phyloP scores from a whole-genome alignment of 305 asterid genomes.

The Rubia balearica region DNA sequence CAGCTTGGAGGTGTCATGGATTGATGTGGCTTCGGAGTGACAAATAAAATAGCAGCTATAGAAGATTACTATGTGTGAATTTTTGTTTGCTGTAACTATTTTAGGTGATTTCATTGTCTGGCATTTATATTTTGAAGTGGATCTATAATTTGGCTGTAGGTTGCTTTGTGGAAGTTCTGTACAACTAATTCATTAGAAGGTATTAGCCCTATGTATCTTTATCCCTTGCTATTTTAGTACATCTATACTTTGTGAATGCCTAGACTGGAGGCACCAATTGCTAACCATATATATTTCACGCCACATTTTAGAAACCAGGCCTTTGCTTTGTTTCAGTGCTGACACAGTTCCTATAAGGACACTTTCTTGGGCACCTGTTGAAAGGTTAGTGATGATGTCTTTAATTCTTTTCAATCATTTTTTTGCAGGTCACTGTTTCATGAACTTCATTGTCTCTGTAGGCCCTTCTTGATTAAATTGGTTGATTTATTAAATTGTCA shows the following conservation, averaged over 20 bases:
- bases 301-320: constrained; percentile 54
- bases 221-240: background rate
- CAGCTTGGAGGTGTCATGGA: background rate
- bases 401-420: constrained; percentile 7
- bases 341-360: constrained; percentile 82
- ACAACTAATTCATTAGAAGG: constrained; percentile 55
- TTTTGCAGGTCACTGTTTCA: background rate
- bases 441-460: background rate
- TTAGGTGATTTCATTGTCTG: constrained; percentile 8
- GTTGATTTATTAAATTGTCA: background rate
- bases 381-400: constrained; percentile 43
- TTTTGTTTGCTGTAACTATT: background rate
- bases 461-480: background rate
- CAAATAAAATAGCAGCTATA: background rate
- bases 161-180: constrained; percentile 84
- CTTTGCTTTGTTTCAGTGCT: constrained; percentile 78
- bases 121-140: constrained; percentile 16
- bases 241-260: background rate
- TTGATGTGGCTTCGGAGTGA: background rate
- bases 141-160: constrained; percentile 36
- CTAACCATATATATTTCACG: background rate
- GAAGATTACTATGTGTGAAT: background rate
- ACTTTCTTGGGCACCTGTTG: constrained; percentile 80
- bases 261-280: background rate
- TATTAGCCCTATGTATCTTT: constrained; percentile 26